Percentiles rank a stretch among this genome's conserved stretches.
Conservation (phyloP, 768 basidiomycete genomes). For the Russula lepida region DNA sequence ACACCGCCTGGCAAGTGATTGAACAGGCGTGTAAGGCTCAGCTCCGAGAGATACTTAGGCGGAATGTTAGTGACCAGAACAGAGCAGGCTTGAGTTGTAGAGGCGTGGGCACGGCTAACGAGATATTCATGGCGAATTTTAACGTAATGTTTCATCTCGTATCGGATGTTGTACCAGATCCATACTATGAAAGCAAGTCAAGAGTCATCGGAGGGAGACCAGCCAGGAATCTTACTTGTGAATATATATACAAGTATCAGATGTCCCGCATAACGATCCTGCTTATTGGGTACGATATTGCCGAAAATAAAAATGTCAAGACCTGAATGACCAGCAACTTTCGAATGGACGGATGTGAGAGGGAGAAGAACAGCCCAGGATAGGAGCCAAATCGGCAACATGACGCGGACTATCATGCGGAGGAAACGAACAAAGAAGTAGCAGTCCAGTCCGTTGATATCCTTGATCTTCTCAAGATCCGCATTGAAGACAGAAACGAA, state of each 20-base stretch:
- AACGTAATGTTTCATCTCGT: slow-evolving; percentile 77
- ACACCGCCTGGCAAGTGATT: slow-evolving; percentile 86
- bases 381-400: slow-evolving; percentile 86
- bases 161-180: slow-evolving; percentile 74
- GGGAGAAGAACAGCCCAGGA: slow-evolving; percentile 86
- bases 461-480: slow-evolving; percentile 53
- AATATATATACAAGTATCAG: slow-evolving; percentile 67
- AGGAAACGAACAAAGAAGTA: slow-evolving; percentile 91
- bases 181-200: slow-evolving; percentile 44
- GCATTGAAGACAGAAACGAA: slow-evolving; percentile 53
- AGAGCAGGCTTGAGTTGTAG: slow-evolving; percentile 80
- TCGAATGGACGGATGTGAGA: slow-evolving; percentile 49
- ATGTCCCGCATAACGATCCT: slow-evolving; percentile 67
- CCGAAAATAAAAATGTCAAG: slow-evolving; percentile 75
- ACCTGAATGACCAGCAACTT: slow-evolving; percentile 38
- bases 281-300: slow-evolving; percentile 48
- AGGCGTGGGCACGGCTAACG: slow-evolving; percentile 61
- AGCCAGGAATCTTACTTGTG: slow-evolving; percentile 46
- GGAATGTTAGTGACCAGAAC: slow-evolving; percentile 89
- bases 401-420: slow-evolving; percentile 71
- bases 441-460: slow-evolving; percentile 77
- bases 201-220: not conserved
- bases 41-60: slow-evolving; percentile 61
- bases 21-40: slow-evolving; percentile 59
- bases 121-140: slow-evolving; percentile 75